phyloP scores from a whole-genome alignment of 2,329 filamentous ascomycete species.

The Aspergillus sergii region DNA sequence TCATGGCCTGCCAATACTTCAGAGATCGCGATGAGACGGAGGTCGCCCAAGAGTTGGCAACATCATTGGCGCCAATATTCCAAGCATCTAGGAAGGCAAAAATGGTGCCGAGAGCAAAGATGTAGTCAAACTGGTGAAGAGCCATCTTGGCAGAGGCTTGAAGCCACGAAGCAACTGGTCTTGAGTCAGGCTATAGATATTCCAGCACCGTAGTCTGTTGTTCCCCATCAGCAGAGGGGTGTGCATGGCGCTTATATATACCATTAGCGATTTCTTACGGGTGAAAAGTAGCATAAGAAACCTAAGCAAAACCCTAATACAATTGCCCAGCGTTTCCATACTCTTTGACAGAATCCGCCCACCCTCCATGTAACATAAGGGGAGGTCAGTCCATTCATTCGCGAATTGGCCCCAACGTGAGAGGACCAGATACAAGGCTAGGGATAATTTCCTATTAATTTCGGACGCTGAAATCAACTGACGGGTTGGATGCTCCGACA shows the following conservation, averaged over 20 bases:
- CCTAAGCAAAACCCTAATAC: neutral
- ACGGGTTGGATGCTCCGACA: neutral
- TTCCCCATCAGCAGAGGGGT: neutral
- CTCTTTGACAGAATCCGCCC: neutral
- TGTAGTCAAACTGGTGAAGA: constrained; percentile 23
- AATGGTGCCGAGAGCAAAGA: constrained; percentile 23
- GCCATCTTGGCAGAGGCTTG: constrained; percentile 10
- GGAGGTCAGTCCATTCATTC: neutral
- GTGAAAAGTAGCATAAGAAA: neutral
- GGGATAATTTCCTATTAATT: neutral
- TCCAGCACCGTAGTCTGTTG: neutral
- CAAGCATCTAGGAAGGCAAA: constrained; percentile 25
- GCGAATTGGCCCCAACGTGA: neutral
- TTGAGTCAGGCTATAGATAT: neutral
- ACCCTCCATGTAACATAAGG: neutral
- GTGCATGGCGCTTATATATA: constrained; percentile 11
- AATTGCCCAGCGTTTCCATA: neutral
- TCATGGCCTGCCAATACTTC: constrained; percentile 23
- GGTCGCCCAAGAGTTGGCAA: constrained; percentile 24
- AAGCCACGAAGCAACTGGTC: neutral
- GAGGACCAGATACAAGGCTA: neutral
- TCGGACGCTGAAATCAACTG: neutral
- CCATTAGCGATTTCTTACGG: neutral
- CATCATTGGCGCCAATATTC: constrained; percentile 26
- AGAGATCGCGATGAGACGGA: constrained; percentile 23